These are phyloP conservation scores for Podospora bellae-mahoneyi DNA, from an alignment of 495 filamentous ascomycete species.

Conservation along the genomic window DNA sequence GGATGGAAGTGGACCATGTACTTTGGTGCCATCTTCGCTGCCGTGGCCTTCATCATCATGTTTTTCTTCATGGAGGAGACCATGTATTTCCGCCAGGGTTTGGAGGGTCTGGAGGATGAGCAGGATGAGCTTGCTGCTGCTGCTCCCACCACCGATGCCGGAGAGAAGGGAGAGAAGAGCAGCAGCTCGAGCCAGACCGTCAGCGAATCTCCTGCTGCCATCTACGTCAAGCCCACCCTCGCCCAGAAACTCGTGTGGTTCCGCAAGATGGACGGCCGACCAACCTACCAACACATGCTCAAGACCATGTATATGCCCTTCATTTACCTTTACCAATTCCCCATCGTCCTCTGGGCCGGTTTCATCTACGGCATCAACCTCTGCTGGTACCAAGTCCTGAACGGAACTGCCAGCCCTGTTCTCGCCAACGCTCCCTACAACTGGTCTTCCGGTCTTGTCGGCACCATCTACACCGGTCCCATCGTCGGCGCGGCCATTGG, in stretches of 20 bases:
- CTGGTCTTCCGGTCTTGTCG: slow-evolving; percentile 23
- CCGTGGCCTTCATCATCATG: slow-evolving; percentile 47
- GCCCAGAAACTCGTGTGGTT: slow-evolving; percentile 14
- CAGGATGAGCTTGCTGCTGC: background rate
- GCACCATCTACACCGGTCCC: slow-evolving; percentile 23
- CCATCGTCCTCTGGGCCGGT: slow-evolving; percentile 28
- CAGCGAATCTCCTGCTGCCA: slow-evolving; percentile 3
- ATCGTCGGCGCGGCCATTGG: slow-evolving; percentile 29
- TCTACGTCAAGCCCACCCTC: slow-evolving; percentile 1
- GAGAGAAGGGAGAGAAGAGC: slow-evolving; percentile 7
- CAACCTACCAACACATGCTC: slow-evolving; percentile 16
- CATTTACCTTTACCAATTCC: slow-evolving; percentile 25
- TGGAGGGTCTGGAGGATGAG: slow-evolving; percentile 21
- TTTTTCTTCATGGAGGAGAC: slow-evolving; percentile 35
- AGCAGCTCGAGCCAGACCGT: background rate
- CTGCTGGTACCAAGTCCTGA: slow-evolving; percentile 29
- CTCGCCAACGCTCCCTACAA: slow-evolving; percentile 22
- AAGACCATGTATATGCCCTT: slow-evolving; percentile 21
- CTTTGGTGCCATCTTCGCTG: slow-evolving; percentile 58
- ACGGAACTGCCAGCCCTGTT: slow-evolving; percentile 25
- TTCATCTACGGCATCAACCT: slow-evolving; percentile 34
- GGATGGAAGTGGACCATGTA: slow-evolving; percentile 59
- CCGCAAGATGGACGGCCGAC: slow-evolving; percentile 8
- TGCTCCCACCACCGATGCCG: background rate
- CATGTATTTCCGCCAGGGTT: slow-evolving; percentile 27